A percentile compares a stretch with the other conserved stretches of the same genome.
Evolutionary conservation across 2,329 filamentous ascomycete genomes (phyloP).

Genomic region (Calonectria montana): DNA sequence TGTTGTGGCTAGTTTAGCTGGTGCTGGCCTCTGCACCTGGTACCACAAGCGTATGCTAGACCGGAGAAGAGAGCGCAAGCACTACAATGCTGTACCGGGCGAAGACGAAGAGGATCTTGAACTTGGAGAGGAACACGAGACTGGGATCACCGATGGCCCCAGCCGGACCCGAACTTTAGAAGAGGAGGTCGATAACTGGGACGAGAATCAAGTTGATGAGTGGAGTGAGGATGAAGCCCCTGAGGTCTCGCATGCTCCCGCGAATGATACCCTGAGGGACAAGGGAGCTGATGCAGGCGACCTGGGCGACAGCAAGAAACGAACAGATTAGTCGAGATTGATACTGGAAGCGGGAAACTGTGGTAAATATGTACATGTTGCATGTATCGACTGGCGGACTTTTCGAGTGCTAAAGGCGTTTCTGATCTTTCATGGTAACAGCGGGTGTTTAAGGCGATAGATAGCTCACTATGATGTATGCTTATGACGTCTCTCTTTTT

Average conservation of each 20-base stretch:
- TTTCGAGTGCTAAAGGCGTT: slow-evolving; percentile 25
- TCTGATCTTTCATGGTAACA: slow-evolving; percentile 15
- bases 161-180: slow-evolving; percentile 65
- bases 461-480: slow-evolving; percentile 4
- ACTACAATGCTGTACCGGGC: slow-evolving; percentile 77
- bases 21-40: slow-evolving; percentile 82
- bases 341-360: not conserved
- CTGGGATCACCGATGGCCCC: slow-evolving; percentile 64
- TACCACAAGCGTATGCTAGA: slow-evolving; percentile 98
- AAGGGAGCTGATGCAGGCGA: slow-evolving; percentile 42
- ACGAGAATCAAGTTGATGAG: slow-evolving; percentile 78
- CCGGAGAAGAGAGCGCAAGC: slow-evolving; percentile 78
- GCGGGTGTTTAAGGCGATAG: slow-evolving; percentile 18
- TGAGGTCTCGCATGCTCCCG: slow-evolving; percentile 23
- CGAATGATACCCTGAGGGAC: slow-evolving; percentile 25
- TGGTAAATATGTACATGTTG: not conserved
- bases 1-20: slow-evolving; percentile 79
- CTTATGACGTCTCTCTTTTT: not conserved
- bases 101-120: slow-evolving; percentile 78
- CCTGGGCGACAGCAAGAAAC: slow-evolving; percentile 47
- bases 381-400: slow-evolving; percentile 22
- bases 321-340: slow-evolving; percentile 43
- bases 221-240: slow-evolving; percentile 66
- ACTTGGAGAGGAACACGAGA: slow-evolving; percentile 78
- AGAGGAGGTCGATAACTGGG: slow-evolving; percentile 92